Percentiles rank a stretch among this genome's conserved stretches.
phyloP scores from a whole-genome alignment of 2,329 filamentous ascomycete genomes.

The Penicillium crustosum region DNA sequence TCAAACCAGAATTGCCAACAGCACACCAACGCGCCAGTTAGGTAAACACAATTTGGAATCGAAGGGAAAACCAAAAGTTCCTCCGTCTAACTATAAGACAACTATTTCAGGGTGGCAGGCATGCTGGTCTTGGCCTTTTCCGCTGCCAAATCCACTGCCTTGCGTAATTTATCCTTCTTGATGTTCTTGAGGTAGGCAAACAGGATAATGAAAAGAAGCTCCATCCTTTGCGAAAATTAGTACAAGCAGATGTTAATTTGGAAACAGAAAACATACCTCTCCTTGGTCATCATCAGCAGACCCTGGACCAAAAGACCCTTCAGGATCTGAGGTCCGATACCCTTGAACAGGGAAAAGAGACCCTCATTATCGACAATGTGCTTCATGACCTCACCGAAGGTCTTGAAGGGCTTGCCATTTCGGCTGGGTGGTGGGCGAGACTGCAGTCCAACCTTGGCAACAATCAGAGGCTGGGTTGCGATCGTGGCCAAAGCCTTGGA shows the following conservation, averaged over 20 bases:
- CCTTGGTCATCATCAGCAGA: slow-evolving; percentile 98
- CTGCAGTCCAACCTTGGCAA: slow-evolving; percentile 95
- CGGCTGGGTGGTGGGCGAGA: slow-evolving; percentile 83
- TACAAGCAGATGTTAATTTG: slow-evolving; percentile 7
- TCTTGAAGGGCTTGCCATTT: slow-evolving; percentile 87
- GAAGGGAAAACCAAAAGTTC: slow-evolving; percentile 4
- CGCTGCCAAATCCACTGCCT: slow-evolving; percentile 63
- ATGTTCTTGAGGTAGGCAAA: slow-evolving; percentile 77
- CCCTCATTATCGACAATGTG: slow-evolving; percentile 93
- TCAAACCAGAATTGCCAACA: slow-evolving; percentile 6
- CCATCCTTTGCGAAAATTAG: slow-evolving; percentile 60
- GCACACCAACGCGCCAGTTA: slow-evolving; percentile 17
- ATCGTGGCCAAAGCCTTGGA: slow-evolving; percentile 93
- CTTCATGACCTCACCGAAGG: slow-evolving; percentile 89
- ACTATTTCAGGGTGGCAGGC: slow-evolving; percentile 50
- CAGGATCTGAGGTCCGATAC: slow-evolving; percentile 87
- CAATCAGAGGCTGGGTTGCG: slow-evolving; percentile 89
- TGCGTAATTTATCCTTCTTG: slow-evolving; percentile 67
- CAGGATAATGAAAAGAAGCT: slow-evolving; percentile 81
- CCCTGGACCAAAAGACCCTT: slow-evolving; percentile 95
- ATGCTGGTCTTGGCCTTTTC: slow-evolving; percentile 58
- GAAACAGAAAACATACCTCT: slow-evolving; percentile 59
- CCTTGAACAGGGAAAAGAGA: slow-evolving; percentile 83
- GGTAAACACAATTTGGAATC: slow-evolving; percentile 14
- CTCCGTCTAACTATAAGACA: slow-evolving; percentile 14